These are phyloP conservation scores for Lactarius tabidus DNA, from an alignment of 768 basidiomycete genomes.

Conservation along the genomic window DNA sequence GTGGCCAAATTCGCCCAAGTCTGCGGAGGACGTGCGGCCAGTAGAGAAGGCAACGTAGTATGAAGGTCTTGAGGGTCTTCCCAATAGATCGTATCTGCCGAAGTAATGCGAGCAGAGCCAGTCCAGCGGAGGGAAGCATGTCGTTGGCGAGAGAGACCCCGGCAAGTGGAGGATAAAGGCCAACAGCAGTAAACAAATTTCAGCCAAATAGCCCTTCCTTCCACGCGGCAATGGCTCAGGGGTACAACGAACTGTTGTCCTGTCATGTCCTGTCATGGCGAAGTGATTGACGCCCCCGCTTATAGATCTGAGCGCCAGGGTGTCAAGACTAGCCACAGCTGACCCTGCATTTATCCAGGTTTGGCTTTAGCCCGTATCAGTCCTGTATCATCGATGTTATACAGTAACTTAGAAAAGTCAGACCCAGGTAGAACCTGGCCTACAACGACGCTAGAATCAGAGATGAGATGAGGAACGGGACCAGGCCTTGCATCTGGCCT, in stretches of 20 bases:
- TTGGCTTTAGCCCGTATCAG: not conserved
- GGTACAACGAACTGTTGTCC: too few species aligned
- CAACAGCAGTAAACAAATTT: not conserved
- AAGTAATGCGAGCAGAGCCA: not conserved
- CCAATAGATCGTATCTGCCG: not conserved
- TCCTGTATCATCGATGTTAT: too few species aligned
- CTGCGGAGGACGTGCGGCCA: not conserved
- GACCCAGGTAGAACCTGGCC: too few species aligned
- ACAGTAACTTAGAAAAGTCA: too few species aligned
- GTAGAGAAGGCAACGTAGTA: constrained; percentile 3
- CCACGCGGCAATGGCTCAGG: too few species aligned
- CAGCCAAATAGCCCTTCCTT: not conserved
- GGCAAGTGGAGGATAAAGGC: not conserved
- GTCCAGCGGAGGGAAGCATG: not conserved
- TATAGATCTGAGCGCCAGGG: not conserved
- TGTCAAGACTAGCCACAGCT: not conserved
- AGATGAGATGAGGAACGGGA: too few species aligned
- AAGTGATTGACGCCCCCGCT: not conserved
- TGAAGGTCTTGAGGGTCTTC: not conserved
- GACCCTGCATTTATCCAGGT: not conserved
- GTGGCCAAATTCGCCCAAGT: not conserved
- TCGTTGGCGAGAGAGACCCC: not conserved
- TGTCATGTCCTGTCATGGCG: too few species aligned
- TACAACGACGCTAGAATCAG: too few species aligned
- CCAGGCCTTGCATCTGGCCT: too few species aligned